Evolutionary conservation across 2,329 filamentous ascomycete genomes (phyloP).

Genomic region (Colletotrichum sojae): DNA sequence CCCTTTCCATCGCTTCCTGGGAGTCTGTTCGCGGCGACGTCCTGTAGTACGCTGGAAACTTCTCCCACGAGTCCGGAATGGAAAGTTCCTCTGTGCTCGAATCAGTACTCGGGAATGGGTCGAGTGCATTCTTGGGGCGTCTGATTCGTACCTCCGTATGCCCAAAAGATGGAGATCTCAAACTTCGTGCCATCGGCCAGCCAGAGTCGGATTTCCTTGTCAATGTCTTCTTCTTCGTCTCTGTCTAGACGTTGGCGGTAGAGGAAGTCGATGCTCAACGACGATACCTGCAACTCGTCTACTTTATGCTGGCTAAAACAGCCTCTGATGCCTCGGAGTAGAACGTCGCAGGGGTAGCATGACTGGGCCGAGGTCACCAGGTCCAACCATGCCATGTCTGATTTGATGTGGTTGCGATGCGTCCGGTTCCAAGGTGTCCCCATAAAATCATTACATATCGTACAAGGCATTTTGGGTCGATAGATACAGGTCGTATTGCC

Average conservation of each 20-base stretch:
- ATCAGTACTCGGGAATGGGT: neutral
- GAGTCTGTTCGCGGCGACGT: slow-evolving; percentile 14
- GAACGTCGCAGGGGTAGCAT: neutral
- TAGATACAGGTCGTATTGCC: no score
- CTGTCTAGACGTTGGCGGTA: neutral
- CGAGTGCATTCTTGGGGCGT: no score
- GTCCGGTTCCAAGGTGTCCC: neutral
- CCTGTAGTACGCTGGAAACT: neutral
- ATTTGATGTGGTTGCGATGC: slow-evolving; percentile 1
- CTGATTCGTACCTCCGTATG: no score
- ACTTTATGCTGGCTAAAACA: slow-evolving; percentile 2
- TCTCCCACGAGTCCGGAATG: slow-evolving; percentile 3
- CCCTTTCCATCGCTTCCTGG: neutral
- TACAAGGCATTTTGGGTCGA: neutral
- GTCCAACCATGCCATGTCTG: neutral
- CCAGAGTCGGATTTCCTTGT: slow-evolving; percentile 6
- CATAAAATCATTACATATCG: slow-evolving; percentile 1
- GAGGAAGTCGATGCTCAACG: neutral
- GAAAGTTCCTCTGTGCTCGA: neutral
- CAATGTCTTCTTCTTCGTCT: slow-evolving; percentile 1
- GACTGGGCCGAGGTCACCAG: neutral
- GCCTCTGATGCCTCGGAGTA: slow-evolving; percentile 4
- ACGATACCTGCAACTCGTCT: neutral
- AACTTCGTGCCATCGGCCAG: slow-evolving; percentile 2
- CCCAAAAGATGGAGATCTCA: slow-evolving; percentile 5